phyloP scores from a whole-genome alignment of 305 asterid genomes.

The Fraxinus floribunda region DNA sequence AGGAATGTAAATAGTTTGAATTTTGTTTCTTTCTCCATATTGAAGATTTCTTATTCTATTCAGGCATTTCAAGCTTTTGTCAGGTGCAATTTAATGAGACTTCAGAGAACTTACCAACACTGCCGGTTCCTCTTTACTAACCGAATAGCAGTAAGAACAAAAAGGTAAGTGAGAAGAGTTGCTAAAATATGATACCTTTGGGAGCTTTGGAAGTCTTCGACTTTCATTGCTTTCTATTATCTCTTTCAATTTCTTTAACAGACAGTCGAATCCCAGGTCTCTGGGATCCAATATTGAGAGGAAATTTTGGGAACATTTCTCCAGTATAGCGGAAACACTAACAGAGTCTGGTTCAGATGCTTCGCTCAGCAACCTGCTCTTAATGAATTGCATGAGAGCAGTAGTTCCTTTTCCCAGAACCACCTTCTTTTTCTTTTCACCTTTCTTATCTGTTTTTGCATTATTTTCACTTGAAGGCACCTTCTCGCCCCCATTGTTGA shows the following conservation, averaged over 20 bases:
- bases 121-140: background rate
- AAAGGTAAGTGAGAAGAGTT: background rate
- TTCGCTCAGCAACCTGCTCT: slow-evolving; percentile 48
- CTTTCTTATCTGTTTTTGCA: slow-evolving; percentile 47
- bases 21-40: background rate
- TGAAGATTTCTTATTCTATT: background rate
- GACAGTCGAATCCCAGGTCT: slow-evolving; percentile 40
- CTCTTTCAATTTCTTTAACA: slow-evolving; percentile 65
- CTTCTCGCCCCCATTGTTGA: slow-evolving; percentile 31
- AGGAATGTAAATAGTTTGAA: background rate
- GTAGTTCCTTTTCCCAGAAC: slow-evolving; percentile 74
- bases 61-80: background rate
- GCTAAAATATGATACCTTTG: slow-evolving; percentile 53
- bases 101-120: background rate
- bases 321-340: slow-evolving; percentile 28
- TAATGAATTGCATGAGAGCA: slow-evolving; percentile 63
- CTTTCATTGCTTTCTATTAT: slow-evolving; percentile 77
- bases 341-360: slow-evolving; percentile 25
- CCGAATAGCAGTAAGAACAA: background rate
- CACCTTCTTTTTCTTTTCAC: slow-evolving; percentile 68
- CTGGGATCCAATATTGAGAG: slow-evolving; percentile 52
- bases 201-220: slow-evolving; percentile 79
- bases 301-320: slow-evolving; percentile 39
- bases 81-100: background rate
- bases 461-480: slow-evolving; percentile 33